Evolutionary conservation across 305 asterid species (phyloP).

Genomic region (Ajuga reptans): DNA sequence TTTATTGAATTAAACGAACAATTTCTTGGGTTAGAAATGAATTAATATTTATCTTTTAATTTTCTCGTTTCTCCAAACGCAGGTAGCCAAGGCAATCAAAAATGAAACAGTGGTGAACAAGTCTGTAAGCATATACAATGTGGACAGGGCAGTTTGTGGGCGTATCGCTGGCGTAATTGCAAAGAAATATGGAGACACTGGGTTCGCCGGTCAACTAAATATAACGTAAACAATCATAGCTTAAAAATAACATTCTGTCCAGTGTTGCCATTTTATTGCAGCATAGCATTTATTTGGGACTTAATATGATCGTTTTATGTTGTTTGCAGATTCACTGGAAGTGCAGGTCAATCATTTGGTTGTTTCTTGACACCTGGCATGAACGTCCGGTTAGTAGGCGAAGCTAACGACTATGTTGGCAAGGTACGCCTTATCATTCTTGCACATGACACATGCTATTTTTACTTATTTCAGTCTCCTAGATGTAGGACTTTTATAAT

Average conservation of each 20-base stretch:
- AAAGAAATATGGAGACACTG: conserved; percentile 92
- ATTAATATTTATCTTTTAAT: background rate
- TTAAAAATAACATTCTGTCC: background rate
- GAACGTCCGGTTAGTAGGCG: conserved; percentile 87
- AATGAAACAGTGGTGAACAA: conserved; percentile 74
- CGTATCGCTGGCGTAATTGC: conserved; percentile 93
- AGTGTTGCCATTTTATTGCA: background rate
- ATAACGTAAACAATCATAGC: conserved; percentile 40
- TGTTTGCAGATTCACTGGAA: conserved; percentile 67
- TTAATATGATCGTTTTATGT: conserved; percentile 13
- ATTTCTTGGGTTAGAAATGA: background rate
- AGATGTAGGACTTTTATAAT: background rate
- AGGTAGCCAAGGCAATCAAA: conserved; percentile 78
- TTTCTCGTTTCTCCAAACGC: conserved; percentile 22
- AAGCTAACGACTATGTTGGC: conserved; percentile 95
- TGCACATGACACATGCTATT: background rate
- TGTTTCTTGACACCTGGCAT: conserved; percentile 95
- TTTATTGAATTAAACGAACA: background rate
- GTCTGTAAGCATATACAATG: conserved; percentile 69
- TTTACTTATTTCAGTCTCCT: too few relatives aligned
- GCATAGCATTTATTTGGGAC: conserved; percentile 15
- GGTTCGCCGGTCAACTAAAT: conserved; percentile 92
- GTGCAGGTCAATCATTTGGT: conserved; percentile 95
- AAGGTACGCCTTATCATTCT: conserved; percentile 46
- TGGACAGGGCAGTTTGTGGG: conserved; percentile 98